Evolutionary conservation across 495 filamentous ascomycete genomes (phyloP).

Genomic region (Hypomontagnella monticulosa): DNA sequence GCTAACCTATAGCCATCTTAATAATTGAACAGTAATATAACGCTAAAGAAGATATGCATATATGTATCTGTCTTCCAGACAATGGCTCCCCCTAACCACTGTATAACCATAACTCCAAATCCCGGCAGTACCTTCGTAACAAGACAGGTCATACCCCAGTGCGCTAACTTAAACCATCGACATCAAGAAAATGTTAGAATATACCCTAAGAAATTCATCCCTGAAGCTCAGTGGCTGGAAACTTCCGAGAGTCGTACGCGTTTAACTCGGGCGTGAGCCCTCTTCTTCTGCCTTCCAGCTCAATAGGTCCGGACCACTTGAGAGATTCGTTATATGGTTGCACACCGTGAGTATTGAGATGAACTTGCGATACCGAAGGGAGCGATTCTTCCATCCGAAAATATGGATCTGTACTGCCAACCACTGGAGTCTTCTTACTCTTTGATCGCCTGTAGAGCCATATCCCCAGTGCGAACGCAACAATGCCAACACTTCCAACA

Average conservation of each 20-base stretch:
- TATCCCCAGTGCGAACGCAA: slow-evolving; percentile 22
- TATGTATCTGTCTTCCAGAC: no score
- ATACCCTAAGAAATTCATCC: no score
- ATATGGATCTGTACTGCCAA: slow-evolving; percentile 17
- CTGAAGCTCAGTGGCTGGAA: slow-evolving; percentile 23
- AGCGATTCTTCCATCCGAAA: slow-evolving; percentile 1
- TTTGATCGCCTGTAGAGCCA: slow-evolving; percentile 29
- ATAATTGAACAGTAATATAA: no score
- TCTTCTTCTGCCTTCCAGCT: slow-evolving; percentile 28
- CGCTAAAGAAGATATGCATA: no score
- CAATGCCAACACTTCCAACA: slow-evolving; percentile 23
- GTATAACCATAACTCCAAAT: no score
- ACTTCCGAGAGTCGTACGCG: slow-evolving; percentile 1
- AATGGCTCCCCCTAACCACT: no score
- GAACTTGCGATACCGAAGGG: slow-evolving; percentile 9
- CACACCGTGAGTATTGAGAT: slow-evolving; percentile 1
- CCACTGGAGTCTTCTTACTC: slow-evolving; percentile 14
- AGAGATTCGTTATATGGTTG: slow-evolving; percentile 25
- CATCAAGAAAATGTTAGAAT: not conserved
- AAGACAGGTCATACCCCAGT: not conserved
- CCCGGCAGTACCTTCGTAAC: no score
- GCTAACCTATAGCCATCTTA: no score
- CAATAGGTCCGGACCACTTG: slow-evolving; percentile 21
- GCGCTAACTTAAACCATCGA: not conserved
- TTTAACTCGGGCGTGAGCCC: slow-evolving; percentile 18